phyloP scores from a whole-genome alignment of 257 asterid species.

The Gynochthodes officinalis region DNA sequence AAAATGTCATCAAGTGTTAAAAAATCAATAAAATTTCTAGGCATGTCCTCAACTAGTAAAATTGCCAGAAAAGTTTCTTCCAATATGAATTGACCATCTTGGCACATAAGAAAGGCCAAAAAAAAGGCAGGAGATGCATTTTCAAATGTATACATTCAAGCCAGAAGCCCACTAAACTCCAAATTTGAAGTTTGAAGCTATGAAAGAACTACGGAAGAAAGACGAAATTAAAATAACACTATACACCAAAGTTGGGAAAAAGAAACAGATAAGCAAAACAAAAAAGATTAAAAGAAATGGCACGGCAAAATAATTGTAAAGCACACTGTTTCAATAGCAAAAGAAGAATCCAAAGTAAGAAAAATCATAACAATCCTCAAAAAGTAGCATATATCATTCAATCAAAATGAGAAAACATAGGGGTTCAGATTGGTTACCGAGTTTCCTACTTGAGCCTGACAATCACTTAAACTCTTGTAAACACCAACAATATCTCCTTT shows the following conservation, averaged over 20 bases:
- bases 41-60: background rate
- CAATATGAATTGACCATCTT: background rate
- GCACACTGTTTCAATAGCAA: background rate
- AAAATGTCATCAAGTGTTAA: background rate
- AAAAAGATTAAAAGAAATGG: background rate
- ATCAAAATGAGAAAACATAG: background rate
- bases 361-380: background rate
- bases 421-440: constrained; percentile 59
- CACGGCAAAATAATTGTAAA: background rate
- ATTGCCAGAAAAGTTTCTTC: background rate
- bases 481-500: constrained; percentile 91
- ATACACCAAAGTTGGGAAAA: background rate
- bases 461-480: constrained; percentile 87
- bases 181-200: background rate
- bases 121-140: background rate
- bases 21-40: background rate
- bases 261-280: background rate
- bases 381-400: background rate
- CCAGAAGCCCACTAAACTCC: background rate
- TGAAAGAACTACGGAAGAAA: background rate
- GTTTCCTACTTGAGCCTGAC: constrained; percentile 95
- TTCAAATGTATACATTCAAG: background rate
- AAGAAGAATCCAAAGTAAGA: background rate
- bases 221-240: background rate
- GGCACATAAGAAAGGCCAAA: background rate